phyloP scores from a whole-genome alignment of 495 filamentous ascomycete species.

The Penicillium egyptiacum region DNA sequence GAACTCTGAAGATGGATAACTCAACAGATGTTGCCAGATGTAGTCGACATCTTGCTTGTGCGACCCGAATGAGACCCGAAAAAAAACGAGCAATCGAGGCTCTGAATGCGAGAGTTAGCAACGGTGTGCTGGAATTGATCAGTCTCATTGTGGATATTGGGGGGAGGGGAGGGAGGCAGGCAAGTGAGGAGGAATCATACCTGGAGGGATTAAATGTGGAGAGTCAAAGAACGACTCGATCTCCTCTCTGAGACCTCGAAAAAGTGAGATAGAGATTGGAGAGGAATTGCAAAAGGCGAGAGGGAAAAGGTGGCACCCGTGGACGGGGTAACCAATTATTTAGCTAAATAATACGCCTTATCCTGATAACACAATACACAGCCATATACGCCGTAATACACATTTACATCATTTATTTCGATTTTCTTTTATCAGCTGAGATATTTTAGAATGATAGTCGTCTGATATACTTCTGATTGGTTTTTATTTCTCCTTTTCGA shows the following conservation, averaged over 20 bases:
- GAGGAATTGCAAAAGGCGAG: slow-evolving; percentile 12
- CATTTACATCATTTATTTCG: background rate
- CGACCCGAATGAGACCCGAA: slow-evolving; percentile 20
- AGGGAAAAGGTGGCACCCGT: slow-evolving; percentile 18
- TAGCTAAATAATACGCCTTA: slow-evolving; percentile 25
- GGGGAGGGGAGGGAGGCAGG: background rate
- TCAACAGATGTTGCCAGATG: slow-evolving; percentile 37
- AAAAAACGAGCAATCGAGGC: slow-evolving; percentile 11
- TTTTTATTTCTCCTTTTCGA: slow-evolving; percentile 3
- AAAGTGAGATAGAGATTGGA: slow-evolving; percentile 8
- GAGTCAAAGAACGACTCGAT: background rate
- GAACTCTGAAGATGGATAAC: slow-evolving; percentile 41
- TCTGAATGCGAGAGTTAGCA: slow-evolving; percentile 12
- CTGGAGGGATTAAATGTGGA: slow-evolving; percentile 21
- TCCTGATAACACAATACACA: slow-evolving; percentile 20
- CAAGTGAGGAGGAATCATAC: background rate
- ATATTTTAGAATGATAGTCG: background rate
- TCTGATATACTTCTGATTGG: slow-evolving; percentile 8
- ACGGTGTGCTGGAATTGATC: background rate
- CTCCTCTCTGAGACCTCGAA: slow-evolving; percentile 5
- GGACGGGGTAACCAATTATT: slow-evolving; percentile 38
- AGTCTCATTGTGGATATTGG: slow-evolving; percentile 17
- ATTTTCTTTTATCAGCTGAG: slow-evolving; percentile 10
- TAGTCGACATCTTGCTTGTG: slow-evolving; percentile 46
- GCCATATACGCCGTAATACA: slow-evolving; percentile 5